These are phyloP conservation scores for Infundibulicybe gibba DNA, from an alignment of 768 basidiomycete species.

Conservation along the genomic window DNA sequence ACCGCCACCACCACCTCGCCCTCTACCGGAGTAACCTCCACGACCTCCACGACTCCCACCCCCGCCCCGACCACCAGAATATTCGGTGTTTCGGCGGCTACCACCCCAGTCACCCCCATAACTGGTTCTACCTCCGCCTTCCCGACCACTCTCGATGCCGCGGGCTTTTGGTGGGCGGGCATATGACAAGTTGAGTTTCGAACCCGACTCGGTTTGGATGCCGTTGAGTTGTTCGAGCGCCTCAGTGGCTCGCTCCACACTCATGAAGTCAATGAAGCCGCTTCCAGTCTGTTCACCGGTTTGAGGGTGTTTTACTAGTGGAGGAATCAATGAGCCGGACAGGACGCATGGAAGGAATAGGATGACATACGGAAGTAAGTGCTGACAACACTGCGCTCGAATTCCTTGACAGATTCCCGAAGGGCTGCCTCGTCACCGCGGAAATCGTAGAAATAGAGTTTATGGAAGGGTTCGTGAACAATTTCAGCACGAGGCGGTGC, in stretches of 20 bases:
- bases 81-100: not conserved
- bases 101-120: constrained; percentile 4
- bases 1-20: not conserved
- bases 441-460: constrained; percentile 27
- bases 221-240: constrained; percentile 43
- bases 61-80: constrained; percentile 1
- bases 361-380: constrained; percentile 25
- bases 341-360: not conserved
- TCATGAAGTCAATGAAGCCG: constrained; percentile 54
- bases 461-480: constrained; percentile 18
- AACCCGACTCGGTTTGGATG: constrained; percentile 27
- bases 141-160: not conserved
- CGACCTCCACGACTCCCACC: not conserved
- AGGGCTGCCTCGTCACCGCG: constrained; percentile 17
- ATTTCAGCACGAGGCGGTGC: constrained; percentile 13
- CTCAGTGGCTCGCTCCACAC: constrained; percentile 39
- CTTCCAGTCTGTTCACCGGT: constrained; percentile 23
- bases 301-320: constrained; percentile 27
- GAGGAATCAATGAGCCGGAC: not conserved
- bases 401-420: constrained; percentile 17
- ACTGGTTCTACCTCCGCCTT: constrained; percentile 1
- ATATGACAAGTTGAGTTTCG: constrained; percentile 34
- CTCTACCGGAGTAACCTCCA: not conserved
- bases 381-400: constrained; percentile 22
- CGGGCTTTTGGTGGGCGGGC: constrained; percentile 22